Evolutionary conservation across 345 rosid species (phyloP), one percentile per base, ranked within the genome.

Genomic region (Aurinia saxatilis): DNA sequence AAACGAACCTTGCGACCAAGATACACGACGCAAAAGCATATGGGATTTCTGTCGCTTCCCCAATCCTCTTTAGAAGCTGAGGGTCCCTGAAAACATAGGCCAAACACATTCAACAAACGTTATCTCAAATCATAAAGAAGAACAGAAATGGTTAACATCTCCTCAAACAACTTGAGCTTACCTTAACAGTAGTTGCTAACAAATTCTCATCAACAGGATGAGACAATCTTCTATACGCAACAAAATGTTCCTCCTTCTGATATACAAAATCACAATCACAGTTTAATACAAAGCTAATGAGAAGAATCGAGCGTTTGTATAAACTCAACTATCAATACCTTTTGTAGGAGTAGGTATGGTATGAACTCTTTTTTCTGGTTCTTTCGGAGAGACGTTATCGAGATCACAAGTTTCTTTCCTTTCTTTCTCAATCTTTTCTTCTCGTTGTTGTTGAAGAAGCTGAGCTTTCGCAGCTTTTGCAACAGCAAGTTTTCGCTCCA

Each of bases 141-240:
- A 52, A 70, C 70, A 14, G 21, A 61, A 61, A 11, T 16, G 57
- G 5, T 10, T 10, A 7, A 5, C 27, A n/a, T 50, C 15, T 3
- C 9, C 34, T 50, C 34, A 70, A 70, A 47, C 17, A 39, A 49
- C 15, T 11, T 16, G 49, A 67, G 40, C 19, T 21, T 21, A 21
- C 25, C 25, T 21, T 79, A 36, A 36, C 63, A 52, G 63, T 75
- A 29, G 78, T 74, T 21, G 78, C 59, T 54, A 85, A 29, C 60
- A 86, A 66, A 66, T 84, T 87, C 58, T 85, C 81, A 66, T 89
- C 80, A 21, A 89, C 73, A 5, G 81, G 63, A 23, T 73, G 73
- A 1, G 79, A 66, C 40, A 92, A 75, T 45, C 10, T 78, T 19
- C 74, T 67, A 80, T 89, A 86, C 0, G 82, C 70, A 57, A 52